Percentiles rank a stretch among this genome's conserved stretches.
These are phyloP conservation scores for Microcyclospora tardicrescens DNA, from an alignment of 2,329 filamentous ascomycete genomes.

Conservation along the genomic window DNA sequence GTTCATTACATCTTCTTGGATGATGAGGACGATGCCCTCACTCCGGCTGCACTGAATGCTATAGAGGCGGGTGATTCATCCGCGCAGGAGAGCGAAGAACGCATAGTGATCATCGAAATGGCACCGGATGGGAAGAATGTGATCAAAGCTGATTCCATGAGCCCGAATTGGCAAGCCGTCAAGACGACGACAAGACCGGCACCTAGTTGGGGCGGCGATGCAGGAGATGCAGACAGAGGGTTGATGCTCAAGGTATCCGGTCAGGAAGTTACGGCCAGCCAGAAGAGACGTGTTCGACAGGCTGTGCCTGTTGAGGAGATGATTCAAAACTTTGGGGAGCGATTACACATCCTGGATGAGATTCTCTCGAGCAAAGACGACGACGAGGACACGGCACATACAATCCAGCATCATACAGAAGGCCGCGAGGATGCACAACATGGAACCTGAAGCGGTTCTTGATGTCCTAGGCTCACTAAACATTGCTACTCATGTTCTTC, in stretches of 20 bases:
- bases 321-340: too few relatives aligned
- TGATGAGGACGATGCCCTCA: slow-evolving; percentile 69
- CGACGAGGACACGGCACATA: too few relatives aligned
- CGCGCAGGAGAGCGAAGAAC: slow-evolving; percentile 27
- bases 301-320: too few relatives aligned
- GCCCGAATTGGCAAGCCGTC: slow-evolving; percentile 58
- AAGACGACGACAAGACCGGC: slow-evolving; percentile 42
- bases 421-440: too few relatives aligned
- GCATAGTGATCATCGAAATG: slow-evolving; percentile 46
- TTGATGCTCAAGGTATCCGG: slow-evolving; percentile 54
- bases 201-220: slow-evolving; percentile 49
- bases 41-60: slow-evolving; percentile 47
- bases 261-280: slow-evolving; percentile 4
- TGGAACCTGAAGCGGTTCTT: too few relatives aligned
- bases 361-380: too few relatives aligned
- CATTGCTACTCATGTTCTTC: too few relatives aligned
- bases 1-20: slow-evolving; percentile 90
- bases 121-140: slow-evolving; percentile 39
- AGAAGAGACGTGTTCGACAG: too few relatives aligned
- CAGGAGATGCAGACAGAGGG: slow-evolving; percentile 29
- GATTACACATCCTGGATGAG: too few relatives aligned
- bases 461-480: too few relatives aligned
- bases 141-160: slow-evolving; percentile 57
- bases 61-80: slow-evolving; percentile 27
- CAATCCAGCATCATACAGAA: too few relatives aligned